A percentile compares a stretch with the other conserved stretches of the same genome.
Evolutionary conservation across 2,329 filamentous ascomycete genomes (phyloP).

Genomic region (Pseudocercospora cruenta): DNA sequence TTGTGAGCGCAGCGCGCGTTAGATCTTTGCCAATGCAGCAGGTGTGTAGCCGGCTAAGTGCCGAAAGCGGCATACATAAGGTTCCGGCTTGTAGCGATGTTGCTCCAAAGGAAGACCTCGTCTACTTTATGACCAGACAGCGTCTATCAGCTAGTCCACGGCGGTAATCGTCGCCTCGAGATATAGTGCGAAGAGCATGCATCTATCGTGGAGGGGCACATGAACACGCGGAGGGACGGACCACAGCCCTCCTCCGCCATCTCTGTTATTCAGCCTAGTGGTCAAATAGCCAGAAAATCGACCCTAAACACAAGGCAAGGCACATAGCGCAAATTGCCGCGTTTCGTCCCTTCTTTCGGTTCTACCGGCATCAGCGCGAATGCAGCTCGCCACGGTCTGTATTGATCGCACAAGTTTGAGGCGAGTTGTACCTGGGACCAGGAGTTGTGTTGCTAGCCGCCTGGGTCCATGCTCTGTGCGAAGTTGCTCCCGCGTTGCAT

Average conservation of each 20-base stretch:
- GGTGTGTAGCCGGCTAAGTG: neutral
- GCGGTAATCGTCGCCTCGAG: too few species aligned
- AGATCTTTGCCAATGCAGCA: neutral
- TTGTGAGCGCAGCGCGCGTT: neutral
- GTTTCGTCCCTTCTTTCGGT: neutral
- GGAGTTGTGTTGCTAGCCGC: neutral
- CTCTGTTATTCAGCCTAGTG: too few species aligned
- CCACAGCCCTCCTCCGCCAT: too few species aligned
- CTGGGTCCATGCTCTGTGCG: too few species aligned
- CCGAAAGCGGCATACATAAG: neutral
- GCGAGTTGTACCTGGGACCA: constrained; percentile 2
- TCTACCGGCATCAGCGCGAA: neutral
- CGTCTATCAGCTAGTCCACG: too few species aligned
- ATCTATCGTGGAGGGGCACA: neutral
- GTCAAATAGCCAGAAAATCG: too few species aligned
- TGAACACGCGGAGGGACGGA: neutral
- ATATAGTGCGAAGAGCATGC: neutral
- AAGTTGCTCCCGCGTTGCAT: neutral
- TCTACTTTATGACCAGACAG: neutral
- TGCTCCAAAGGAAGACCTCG: neutral
- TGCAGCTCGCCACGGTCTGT: neutral
- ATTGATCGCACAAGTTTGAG: constrained; percentile 12
- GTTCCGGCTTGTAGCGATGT: neutral
- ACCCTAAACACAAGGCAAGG: neutral
- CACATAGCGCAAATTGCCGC: neutral